Evolutionary conservation across 441 rosid genomes (phyloP).

Genomic region (Gossypium armourianum): DNA sequence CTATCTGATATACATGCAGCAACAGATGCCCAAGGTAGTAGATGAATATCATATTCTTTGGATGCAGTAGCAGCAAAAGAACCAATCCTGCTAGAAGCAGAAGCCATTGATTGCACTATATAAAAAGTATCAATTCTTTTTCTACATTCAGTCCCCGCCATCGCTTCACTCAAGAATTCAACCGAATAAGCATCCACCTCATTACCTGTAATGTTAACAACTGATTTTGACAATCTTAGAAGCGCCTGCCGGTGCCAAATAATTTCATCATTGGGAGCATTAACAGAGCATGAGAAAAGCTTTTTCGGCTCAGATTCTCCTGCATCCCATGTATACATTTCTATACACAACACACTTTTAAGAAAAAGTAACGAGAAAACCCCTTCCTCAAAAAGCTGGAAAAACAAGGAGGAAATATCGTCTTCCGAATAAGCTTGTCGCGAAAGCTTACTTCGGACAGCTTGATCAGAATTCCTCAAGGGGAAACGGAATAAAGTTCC

Average conservation of each 20-base stretch:
- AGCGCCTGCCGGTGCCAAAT: constrained; percentile 72
- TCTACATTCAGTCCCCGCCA: constrained; percentile 35
- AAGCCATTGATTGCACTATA: constrained; percentile 81
- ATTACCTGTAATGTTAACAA: constrained; percentile 26
- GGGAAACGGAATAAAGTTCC: constrained; percentile 94
- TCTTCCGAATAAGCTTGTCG: constrained; percentile 69
- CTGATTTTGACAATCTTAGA: constrained; percentile 56
- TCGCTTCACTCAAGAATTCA: constrained; percentile 62
- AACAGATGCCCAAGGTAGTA: constrained; percentile 91
- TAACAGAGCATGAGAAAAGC: constrained; percentile 53
- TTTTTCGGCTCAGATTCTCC: constrained; percentile 62
- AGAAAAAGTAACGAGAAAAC: constrained; percentile 72
- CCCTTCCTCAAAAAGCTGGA: constrained; percentile 71
- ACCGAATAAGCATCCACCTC: constrained; percentile 62
- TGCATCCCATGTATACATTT: constrained; percentile 71
- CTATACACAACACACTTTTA: constrained; percentile 61
- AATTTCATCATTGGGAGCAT: constrained; percentile 38
- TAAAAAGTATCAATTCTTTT: constrained; percentile 57
- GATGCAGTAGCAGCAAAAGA: constrained; percentile 74
- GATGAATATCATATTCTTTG: constrained; percentile 82
- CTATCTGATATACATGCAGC: constrained; percentile 81
- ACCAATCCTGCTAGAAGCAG: constrained; percentile 63
- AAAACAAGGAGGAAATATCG: constrained; percentile 59
- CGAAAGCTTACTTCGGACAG: constrained; percentile 70
- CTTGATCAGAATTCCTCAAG: constrained; percentile 66